Evolutionary conservation across 116 monocot species (phyloP).

Genomic region (Trichopus zeylanicus): DNA sequence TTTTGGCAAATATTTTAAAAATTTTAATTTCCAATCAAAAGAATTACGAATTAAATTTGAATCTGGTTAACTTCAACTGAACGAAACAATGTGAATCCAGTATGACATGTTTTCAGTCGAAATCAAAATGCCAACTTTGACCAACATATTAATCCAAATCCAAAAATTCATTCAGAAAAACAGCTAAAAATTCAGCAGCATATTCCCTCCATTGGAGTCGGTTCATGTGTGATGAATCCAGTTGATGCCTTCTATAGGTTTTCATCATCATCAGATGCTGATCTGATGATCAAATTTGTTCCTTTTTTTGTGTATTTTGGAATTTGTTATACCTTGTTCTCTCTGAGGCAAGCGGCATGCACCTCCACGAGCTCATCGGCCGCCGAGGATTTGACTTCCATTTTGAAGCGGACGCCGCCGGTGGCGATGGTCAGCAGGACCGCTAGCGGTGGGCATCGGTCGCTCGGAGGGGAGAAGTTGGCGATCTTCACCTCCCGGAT

Average conservation of each 20-base stretch:
- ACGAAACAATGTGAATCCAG: background rate
- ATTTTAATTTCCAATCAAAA: too few relatives aligned
- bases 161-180: background rate
- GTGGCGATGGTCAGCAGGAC: conserved; percentile 72
- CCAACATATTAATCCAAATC: background rate
- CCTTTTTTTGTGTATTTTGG: background rate
- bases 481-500: conserved; percentile 78
- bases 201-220: conserved; percentile 5
- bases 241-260: background rate
- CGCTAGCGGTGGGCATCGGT: conserved; percentile 89
- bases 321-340: conserved; percentile 79
- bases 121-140: background rate
- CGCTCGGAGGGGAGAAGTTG: conserved; percentile 69
- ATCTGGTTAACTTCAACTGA: too few relatives aligned
- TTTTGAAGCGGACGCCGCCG: conserved; percentile 54
- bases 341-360: conserved; percentile 77
- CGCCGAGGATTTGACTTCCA: conserved; percentile 51
- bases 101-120: background rate
- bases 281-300: too few relatives aligned
- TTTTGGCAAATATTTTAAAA: too few relatives aligned
- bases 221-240: background rate
- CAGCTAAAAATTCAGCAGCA: background rate
- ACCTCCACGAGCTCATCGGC: conserved; percentile 35
- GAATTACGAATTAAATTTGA: too few relatives aligned
- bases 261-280: background rate